These are phyloP conservation scores for Melanogaster broomeanus DNA, from an alignment of 768 basidiomycete genomes.

Conservation along the genomic window DNA sequence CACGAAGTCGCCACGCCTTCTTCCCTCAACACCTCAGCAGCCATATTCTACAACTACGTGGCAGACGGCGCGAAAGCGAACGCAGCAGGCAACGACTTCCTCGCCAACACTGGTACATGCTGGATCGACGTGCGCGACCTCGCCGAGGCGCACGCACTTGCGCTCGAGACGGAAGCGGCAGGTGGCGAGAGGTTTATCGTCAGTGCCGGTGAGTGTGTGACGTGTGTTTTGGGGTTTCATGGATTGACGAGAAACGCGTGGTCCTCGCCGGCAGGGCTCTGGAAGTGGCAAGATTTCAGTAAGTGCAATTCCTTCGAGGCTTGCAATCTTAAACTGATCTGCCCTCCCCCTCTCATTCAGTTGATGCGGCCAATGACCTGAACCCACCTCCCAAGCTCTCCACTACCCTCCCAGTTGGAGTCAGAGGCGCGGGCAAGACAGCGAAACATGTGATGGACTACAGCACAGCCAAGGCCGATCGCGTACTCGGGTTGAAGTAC, in stretches of 20 bases:
- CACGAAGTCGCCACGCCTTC: constrained; percentile 38
- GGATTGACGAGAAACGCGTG: not conserved
- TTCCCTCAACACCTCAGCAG: constrained; percentile 42
- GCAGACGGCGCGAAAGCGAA: constrained; percentile 19
- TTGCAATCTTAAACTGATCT: not conserved
- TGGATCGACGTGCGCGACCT: constrained; percentile 60
- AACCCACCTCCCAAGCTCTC: no score
- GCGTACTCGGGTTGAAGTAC: no score
- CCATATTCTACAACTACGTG: constrained; percentile 36
- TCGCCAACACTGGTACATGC: constrained; percentile 23
- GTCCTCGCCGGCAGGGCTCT: no score
- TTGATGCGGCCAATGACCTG: constrained; percentile 43
- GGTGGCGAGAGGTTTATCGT: no score
- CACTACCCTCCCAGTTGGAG: no score
- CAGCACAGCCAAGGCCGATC: no score
- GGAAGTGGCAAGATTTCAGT: constrained; percentile 35
- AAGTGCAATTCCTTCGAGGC: not conserved
- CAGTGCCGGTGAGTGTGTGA: no score
- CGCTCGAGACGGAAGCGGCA: no score
- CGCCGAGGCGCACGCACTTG: constrained; percentile 52
- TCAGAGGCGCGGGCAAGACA: no score
- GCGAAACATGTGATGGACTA: no score
- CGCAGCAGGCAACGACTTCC: constrained; percentile 24
- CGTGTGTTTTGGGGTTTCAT: not conserved
- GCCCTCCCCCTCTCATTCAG: constrained; percentile 19